Base-by-base conservation (phyloP, 1,284 basidiomycete species). In the Xanthoconium separans region DNA sequence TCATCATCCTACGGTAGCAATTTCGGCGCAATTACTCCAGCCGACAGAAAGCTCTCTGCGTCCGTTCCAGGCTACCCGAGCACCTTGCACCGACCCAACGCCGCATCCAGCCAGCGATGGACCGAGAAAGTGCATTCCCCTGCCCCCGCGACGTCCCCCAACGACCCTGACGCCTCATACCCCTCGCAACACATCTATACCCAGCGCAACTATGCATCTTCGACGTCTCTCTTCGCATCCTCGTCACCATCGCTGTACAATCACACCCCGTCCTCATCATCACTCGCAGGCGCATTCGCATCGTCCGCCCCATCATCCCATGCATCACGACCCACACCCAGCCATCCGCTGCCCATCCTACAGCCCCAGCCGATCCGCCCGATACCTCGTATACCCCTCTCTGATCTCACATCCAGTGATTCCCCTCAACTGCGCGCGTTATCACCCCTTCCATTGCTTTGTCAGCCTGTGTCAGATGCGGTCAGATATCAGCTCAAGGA, bases 361-460 rank as follows among this genome's bases (percentile, higher is more conserved):
- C 81, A 83, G 61, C 80, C 80, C 18, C 81, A 80, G 55, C 80
- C 80, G 43, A 77, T 73, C 44, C 76, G 80, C 27, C 75, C 71
- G 15, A 82, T 82, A 64, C 80, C 81, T 12, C 77, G 79, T 50
- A 72, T 82, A 36, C 78, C 79, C 24, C 70, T 82, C 31, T 74
- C 75, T 12, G 70, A 74, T 47, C 69, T 82, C 51, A 70, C 80
- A 6, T 72, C 70, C 24, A 55, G 51, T 6, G 68, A n/a, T n/a
- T n/a, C 68, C 3, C 46, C 55, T 39, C 69, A 65, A 3, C 39
- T 41, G n/a, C 57, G 43, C 44, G 55, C 47, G 27, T 55, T 70
- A 22, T 71, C 70, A 1, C 69, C 69, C 8, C 59, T 69, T 6
- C 70, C 67, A 4, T 42, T 69, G 47, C 70, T 69, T 44, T 69